Conservation (phyloP, 371 early-diverging fungal species). For the Syncephalis fuscata region DNA sequence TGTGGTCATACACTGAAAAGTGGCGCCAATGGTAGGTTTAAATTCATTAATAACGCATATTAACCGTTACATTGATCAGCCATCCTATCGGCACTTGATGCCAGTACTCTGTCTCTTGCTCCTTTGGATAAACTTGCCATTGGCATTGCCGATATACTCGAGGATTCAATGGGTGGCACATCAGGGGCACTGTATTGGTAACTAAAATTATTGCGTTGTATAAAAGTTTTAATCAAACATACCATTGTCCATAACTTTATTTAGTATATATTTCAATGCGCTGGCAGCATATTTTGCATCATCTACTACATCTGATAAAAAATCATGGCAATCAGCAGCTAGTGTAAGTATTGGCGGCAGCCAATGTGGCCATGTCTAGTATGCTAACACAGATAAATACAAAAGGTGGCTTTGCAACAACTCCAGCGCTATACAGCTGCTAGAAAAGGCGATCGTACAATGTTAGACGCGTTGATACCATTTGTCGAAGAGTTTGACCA, state of each 20-base stretch:
- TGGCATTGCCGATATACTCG: slow-evolving; percentile 39
- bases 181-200: slow-evolving; percentile 55
- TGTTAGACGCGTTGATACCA: slow-evolving; percentile 60
- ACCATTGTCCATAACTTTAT: too few species aligned
- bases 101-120: too few species aligned
- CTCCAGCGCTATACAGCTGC: slow-evolving; percentile 54
- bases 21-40: slow-evolving; percentile 29
- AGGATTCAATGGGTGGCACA: slow-evolving; percentile 59
- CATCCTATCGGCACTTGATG: too few species aligned
- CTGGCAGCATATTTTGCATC: slow-evolving; percentile 31
- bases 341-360: too few species aligned
- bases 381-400: not conserved
- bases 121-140: not conserved
- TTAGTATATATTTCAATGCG: slow-evolving; percentile 47
- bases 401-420: slow-evolving; percentile 25
- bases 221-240: too few species aligned
- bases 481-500: slow-evolving; percentile 21
- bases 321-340: not conserved
- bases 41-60: not conserved
- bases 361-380: too few species aligned
- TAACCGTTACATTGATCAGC: too few species aligned
- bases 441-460: slow-evolving; percentile 55
- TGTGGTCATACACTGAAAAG: slow-evolving; percentile 56
- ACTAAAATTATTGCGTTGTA: not conserved
- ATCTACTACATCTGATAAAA: not conserved